These are phyloP conservation scores for Actinidia polygama DNA, from an alignment of 179 eudicot genomes.

Conservation along the genomic window DNA sequence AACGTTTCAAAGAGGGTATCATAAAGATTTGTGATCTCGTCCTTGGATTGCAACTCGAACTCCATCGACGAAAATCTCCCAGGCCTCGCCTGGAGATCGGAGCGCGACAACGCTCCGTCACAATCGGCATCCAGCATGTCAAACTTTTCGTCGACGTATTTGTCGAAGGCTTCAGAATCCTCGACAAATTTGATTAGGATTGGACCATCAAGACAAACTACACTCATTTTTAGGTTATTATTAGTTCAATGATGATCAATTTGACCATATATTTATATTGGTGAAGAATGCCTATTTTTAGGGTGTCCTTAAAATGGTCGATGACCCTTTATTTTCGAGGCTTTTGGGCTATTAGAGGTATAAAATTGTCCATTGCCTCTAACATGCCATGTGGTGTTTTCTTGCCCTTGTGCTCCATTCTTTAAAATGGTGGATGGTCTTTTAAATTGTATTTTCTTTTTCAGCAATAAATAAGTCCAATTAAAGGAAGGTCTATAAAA, in stretches of 20 bases:
- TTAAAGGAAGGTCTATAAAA: too few relatives aligned
- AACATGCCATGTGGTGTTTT: background rate
- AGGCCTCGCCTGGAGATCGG: constrained; percentile 26
- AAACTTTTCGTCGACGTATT: constrained; percentile 44
- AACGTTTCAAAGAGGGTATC: constrained; percentile 44
- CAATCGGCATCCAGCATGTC: constrained; percentile 34
- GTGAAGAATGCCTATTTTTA: background rate
- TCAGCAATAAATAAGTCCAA: too few relatives aligned
- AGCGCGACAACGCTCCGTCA: constrained; percentile 41
- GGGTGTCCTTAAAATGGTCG: constrained; percentile 19
- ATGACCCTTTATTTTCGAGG: constrained; percentile 20
- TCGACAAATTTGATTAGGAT: constrained; percentile 45
- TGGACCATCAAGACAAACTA: constrained; percentile 40
- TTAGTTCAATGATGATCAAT: background rate
- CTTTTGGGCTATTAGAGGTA: background rate
- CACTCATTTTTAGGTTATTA: constrained; percentile 26
- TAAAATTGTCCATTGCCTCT: constrained; percentile 8
- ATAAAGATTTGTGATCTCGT: constrained; percentile 27
- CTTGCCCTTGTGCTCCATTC: too few relatives aligned
- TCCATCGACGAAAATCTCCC: constrained; percentile 17
- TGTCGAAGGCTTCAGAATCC: constrained; percentile 33
- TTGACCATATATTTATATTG: background rate
- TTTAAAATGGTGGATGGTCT: too few relatives aligned
- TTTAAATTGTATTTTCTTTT: too few relatives aligned
- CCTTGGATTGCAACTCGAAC: constrained; percentile 32